phyloP scores from a whole-genome alignment of 106 monocot genomes.

The Alisma plantagoaquatica region DNA sequence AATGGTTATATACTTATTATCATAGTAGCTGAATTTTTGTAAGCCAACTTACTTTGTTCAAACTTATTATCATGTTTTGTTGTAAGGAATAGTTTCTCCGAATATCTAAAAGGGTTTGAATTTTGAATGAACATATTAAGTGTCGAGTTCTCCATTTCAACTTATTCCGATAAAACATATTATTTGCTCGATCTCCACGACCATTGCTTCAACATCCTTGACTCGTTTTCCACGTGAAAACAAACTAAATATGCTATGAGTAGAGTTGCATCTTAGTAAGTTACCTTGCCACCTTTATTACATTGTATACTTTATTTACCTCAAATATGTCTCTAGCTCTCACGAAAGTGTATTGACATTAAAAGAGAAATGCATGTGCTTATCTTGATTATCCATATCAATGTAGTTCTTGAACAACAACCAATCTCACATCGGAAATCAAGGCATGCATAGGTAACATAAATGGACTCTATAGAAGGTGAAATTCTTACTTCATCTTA shows the following conservation, averaged over 20 bases:
- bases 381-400: slow-evolving; percentile 93
- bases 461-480: slow-evolving; percentile 78
- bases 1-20: too few species aligned
- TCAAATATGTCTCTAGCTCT: slow-evolving; percentile 81
- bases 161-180: too few species aligned
- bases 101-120: too few species aligned
- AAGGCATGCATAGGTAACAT: slow-evolving; percentile 75
- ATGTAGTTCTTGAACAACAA: slow-evolving; percentile 90
- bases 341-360: slow-evolving; percentile 89
- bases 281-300: slow-evolving; percentile 91
- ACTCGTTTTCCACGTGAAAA: slow-evolving; percentile 68
- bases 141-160: too few species aligned
- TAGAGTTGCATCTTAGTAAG: slow-evolving; percentile 84
- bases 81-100: too few species aligned
- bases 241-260: slow-evolving; percentile 72
- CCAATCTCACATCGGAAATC: slow-evolving; percentile 79
- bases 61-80: too few species aligned
- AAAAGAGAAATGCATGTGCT: slow-evolving; percentile 81
- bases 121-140: too few species aligned
- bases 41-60: too few species aligned
- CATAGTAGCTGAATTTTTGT: too few species aligned
- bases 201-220: slow-evolving; percentile 77
- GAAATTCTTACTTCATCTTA: slow-evolving; percentile 73
- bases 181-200: slow-evolving; percentile 70
- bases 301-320: slow-evolving; percentile 95